Percentiles rank a stretch among this genome's conserved stretches.
These are phyloP conservation scores for Ceratocystis variospora DNA, from an alignment of 2,329 filamentous ascomycete genomes.

Conservation along the genomic window DNA sequence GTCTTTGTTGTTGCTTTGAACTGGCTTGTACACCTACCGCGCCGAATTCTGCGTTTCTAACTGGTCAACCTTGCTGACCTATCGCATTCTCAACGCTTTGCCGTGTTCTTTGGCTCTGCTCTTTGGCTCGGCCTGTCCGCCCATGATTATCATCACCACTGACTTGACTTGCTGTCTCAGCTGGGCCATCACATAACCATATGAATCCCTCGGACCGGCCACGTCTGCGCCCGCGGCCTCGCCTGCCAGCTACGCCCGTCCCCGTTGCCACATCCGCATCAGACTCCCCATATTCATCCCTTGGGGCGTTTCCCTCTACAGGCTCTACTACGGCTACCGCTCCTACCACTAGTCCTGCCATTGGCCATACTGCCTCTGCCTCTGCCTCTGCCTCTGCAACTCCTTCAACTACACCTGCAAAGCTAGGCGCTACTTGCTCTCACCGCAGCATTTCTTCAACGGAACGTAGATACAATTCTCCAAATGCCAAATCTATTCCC, in stretches of 20 bases:
- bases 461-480: neutral
- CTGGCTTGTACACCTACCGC: too few relatives aligned
- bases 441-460: neutral
- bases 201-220: conserved; percentile 1
- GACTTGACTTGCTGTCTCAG: conserved; percentile 1
- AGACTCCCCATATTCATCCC: too few relatives aligned
- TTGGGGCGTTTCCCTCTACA: too few relatives aligned
- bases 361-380: neutral
- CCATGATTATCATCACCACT: conserved; percentile 1
- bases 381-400: neutral
- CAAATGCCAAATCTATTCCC: neutral
- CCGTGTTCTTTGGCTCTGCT: neutral
- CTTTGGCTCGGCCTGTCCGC: neutral
- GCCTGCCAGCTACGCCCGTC: neutral
- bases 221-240: neutral
- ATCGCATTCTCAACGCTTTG: neutral
- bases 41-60: neutral
- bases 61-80: neutral
- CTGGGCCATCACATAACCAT: conserved; percentile 3
- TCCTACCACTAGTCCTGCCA: neutral
- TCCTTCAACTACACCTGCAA: neutral
- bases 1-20: too few relatives aligned
- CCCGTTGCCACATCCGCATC: neutral
- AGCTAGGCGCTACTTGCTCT: neutral
- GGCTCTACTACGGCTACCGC: neutral